Evolutionary conservation across 768 basidiomycete species (phyloP), one percentile per base, ranked within the genome.

Genomic region (Pulveroboletus sp.): DNA sequence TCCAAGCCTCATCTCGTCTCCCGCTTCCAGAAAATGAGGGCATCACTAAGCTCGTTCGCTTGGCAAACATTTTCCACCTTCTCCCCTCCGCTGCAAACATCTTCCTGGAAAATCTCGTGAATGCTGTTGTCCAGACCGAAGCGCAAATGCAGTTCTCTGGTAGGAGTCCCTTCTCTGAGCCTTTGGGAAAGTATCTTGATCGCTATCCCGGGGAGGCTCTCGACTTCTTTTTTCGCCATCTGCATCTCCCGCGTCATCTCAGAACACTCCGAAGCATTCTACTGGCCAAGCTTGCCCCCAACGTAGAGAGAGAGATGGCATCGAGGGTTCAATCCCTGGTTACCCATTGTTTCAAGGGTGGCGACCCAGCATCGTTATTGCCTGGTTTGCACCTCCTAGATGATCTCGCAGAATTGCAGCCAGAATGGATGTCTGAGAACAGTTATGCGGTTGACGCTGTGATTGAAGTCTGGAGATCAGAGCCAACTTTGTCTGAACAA

Each of bases 1-100:
- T 97, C 26, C 78, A 80, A 50, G 82, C 81, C 41, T 87, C 93
- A 0, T 83, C 92, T 0, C 81, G 83, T 50, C 76, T 88, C 5
- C 89, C 93, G 1, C 73, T 91, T 21, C 78, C 82, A 14, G 92
- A 95, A 55, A 93, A 94, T 53, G 89, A 93, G 61, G 88, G 86
- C 37, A 90, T 99, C 56, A 86, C 85, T 26, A 91, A 97, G 63
- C 82, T 99, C 54, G 92, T 94, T 27, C 85, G 89, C n/a, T 75
- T 99, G 49, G 89, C 94, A 47, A 95, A 98, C 61, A 93, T 99
- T 51, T 98, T 99, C 73, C 94, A 97, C 62, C 82, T 98, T 5
- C 77, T 99, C 9, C 96, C 96, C 2, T 86, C 89, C 7, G 86
- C 93, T 0, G 95, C 96, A 39, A 91, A 91, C 56, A 86, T 89